These are phyloP conservation scores for Tetraselmis striata DNA, from an alignment of 139 green algal genomes.

Conservation along the genomic window DNA sequence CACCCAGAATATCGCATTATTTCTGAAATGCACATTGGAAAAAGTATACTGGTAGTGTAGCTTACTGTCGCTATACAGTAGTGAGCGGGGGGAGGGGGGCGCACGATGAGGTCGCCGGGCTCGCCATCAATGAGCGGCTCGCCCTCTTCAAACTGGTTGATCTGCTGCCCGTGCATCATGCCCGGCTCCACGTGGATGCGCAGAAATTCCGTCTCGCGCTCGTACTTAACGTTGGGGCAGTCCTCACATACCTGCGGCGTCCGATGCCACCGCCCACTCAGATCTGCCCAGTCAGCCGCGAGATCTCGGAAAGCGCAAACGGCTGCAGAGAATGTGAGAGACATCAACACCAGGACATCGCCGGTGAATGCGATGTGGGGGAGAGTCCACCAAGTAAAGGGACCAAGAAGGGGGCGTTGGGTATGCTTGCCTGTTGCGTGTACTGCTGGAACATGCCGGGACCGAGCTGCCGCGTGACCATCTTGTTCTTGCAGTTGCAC, in stretches of 20 bases:
- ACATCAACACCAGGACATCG: background rate
- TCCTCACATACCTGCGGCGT: slow-evolving; percentile 73
- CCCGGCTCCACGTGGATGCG: slow-evolving; percentile 88
- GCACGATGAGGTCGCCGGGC: slow-evolving; percentile 82
- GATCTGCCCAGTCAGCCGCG: too few species aligned
- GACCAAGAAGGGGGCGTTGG: background rate
- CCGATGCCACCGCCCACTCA: too few species aligned
- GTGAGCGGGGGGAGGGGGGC: too few species aligned
- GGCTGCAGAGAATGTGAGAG: too few species aligned
- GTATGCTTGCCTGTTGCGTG: slow-evolving; percentile 42
- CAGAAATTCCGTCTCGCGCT: slow-evolving; percentile 66
- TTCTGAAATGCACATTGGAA: too few species aligned
- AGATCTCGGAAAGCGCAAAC: too few species aligned
- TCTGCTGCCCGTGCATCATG: slow-evolving; percentile 74
- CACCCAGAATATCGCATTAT: too few species aligned
- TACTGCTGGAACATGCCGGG: slow-evolving; percentile 99
- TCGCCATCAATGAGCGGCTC: slow-evolving; percentile 92
- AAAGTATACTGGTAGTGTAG: too few species aligned
- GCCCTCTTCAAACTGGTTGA: slow-evolving; percentile 92
- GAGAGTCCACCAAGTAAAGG: background rate
- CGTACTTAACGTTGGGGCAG: slow-evolving; percentile 84
- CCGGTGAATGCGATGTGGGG: background rate
- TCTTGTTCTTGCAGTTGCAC: slow-evolving; percentile 94
- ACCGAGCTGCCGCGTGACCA: slow-evolving; percentile 91
- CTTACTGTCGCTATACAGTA: too few species aligned